Conservation (phyloP, 2,329 filamentous ascomycete species). For the Didymosphaeria variabile region DNA sequence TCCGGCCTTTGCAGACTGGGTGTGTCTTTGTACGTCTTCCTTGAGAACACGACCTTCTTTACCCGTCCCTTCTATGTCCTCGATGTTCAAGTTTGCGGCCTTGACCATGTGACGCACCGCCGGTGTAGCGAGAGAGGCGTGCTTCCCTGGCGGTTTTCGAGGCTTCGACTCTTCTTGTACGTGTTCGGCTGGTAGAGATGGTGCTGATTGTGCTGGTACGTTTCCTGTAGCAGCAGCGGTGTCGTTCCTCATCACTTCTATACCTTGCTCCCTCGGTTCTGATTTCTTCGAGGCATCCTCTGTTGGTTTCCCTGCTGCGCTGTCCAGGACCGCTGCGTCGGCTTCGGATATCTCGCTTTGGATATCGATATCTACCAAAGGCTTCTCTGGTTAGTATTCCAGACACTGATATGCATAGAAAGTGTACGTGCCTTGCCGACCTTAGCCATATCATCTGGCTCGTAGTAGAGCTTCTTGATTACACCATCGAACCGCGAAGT, state of each 20-base stretch:
- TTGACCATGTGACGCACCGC: conserved; percentile 90
- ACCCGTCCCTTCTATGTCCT: conserved; percentile 82
- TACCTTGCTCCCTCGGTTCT: conserved; percentile 28
- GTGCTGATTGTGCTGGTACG: conserved; percentile 25
- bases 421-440: conserved; percentile 72
- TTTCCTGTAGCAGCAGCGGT: conserved; percentile 39
- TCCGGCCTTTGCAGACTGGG: conserved; percentile 31
- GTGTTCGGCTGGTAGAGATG: conserved; percentile 32
- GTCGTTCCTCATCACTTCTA: conserved; percentile 46
- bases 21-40: conserved; percentile 76
- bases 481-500: conserved; percentile 95
- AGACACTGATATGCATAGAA: background rate
- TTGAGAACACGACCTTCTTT: conserved; percentile 91
- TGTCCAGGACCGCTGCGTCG: conserved; percentile 57
- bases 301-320: conserved; percentile 39
- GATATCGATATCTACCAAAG: conserved; percentile 94
- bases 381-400: conserved; percentile 57
- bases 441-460: conserved; percentile 93
- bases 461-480: conserved; percentile 95
- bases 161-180: conserved; percentile 27
- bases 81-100: conserved; percentile 79
- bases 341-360: conserved; percentile 76
- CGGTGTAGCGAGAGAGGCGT: conserved; percentile 83
- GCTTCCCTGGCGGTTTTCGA: conserved; percentile 63
- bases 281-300: conserved; percentile 26